A percentile compares a stretch with the other conserved stretches of the same genome.
phyloP scores from a whole-genome alignment of 768 basidiomycete species.

The Omphalotus guepiniiformis region DNA sequence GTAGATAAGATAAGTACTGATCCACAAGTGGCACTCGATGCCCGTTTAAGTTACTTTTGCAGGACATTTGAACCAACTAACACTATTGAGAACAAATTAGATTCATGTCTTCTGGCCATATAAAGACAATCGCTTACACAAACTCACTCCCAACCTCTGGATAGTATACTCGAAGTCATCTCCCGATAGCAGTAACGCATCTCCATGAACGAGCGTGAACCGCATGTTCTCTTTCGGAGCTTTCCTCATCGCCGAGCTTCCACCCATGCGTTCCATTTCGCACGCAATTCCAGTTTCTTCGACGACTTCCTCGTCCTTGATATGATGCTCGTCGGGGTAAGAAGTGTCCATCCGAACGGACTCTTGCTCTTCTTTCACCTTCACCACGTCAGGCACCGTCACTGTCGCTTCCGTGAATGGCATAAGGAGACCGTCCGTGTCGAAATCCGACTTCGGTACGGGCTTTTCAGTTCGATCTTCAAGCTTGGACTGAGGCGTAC shows the following conservation, averaged over 20 bases:
- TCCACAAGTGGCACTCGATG: too few relatives aligned
- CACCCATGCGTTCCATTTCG: neutral
- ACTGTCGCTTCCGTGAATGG: too few relatives aligned
- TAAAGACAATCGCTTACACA: neutral
- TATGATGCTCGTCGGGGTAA: neutral
- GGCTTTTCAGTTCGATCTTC: too few relatives aligned
- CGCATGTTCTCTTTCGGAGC: slow-evolving; percentile 2
- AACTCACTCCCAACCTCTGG: slow-evolving; percentile 3
- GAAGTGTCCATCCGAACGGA: neutral
- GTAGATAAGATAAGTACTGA: too few relatives aligned
- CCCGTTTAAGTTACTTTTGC: too few relatives aligned
- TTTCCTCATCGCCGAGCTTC: neutral
- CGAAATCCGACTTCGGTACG: too few relatives aligned
- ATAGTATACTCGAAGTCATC: slow-evolving; percentile 35
- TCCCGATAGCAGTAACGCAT: slow-evolving; percentile 30
- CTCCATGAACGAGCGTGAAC: slow-evolving; percentile 36
- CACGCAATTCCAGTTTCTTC: too few relatives aligned
- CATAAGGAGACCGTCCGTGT: too few relatives aligned
- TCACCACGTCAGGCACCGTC: too few relatives aligned
- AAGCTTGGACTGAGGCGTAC: too few relatives aligned
- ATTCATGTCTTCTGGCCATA: neutral
- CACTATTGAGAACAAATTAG: neutral
- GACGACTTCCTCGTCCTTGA: too few relatives aligned
- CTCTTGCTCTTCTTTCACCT: neutral
- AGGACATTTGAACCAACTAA: slow-evolving; percentile 3